Evolutionary conservation across 148 eudicot genomes (phyloP).

Genomic region (Chenopodium berlandieri): DNA sequence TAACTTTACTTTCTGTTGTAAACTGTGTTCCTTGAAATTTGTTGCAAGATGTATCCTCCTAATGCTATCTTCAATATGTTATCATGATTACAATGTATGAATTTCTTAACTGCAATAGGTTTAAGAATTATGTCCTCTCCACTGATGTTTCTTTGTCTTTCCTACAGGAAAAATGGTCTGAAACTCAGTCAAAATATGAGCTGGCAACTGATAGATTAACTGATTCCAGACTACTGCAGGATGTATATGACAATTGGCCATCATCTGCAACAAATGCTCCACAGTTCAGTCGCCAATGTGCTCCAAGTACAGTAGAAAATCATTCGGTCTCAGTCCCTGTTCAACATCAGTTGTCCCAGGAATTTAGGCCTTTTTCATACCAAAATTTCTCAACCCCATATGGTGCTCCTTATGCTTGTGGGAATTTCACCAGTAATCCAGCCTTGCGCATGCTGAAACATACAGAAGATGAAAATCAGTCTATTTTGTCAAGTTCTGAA

Average conservation of each 20-base stretch:
- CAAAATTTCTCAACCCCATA: constrained; percentile 34
- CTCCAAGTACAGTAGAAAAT: constrained; percentile 23
- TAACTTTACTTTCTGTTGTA: background rate
- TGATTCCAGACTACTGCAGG: constrained; percentile 33
- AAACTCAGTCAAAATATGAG: constrained; percentile 26
- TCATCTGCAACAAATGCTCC: constrained; percentile 28
- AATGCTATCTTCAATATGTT: background rate
- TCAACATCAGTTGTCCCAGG: constrained; percentile 37
- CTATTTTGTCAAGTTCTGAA: constrained; percentile 32
- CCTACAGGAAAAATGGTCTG: constrained; percentile 39
- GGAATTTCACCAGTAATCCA: constrained; percentile 35
- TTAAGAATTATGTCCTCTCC: background rate
- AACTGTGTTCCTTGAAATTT: background rate
- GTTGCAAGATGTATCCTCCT: background rate
- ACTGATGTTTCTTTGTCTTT: background rate
- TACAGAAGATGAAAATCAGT: constrained; percentile 35
- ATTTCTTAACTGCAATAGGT: background rate
- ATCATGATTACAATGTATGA: background rate
- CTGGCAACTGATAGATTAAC: constrained; percentile 28
- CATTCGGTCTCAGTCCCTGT: constrained; percentile 28
- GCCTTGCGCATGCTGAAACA: constrained; percentile 28
- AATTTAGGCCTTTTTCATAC: constrained; percentile 31
- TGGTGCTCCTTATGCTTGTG: constrained; percentile 33
- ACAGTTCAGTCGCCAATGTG: constrained; percentile 36
- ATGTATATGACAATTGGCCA: constrained; percentile 39